Percentiles rank a stretch among this genome's conserved stretches.
phyloP scores from a whole-genome alignment of 441 rosid species.

The Francoa sonchifolia region DNA sequence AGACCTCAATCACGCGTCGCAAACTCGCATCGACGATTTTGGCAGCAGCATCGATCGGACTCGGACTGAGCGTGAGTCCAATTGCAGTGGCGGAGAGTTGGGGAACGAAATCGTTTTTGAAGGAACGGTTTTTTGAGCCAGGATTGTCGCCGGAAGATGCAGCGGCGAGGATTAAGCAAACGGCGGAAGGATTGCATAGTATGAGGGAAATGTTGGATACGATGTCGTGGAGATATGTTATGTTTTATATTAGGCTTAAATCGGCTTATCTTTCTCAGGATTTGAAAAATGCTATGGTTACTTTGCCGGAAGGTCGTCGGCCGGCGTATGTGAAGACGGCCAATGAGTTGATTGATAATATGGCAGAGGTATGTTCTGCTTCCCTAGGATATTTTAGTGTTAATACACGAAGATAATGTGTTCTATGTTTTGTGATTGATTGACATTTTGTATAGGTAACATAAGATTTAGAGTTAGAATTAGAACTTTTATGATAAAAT shows the following conservation, averaged over 20 bases:
- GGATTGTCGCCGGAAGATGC: conserved; percentile 76
- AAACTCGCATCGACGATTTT: too few species aligned
- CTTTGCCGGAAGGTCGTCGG: conserved; percentile 42
- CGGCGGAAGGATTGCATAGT: conserved; percentile 70
- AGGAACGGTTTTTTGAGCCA: conserved; percentile 59
- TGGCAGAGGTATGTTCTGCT: conserved; percentile 43
- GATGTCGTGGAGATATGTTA: conserved; percentile 89
- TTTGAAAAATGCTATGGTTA: conserved; percentile 51
- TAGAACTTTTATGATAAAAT: too few species aligned
- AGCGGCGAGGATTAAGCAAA: conserved; percentile 70
- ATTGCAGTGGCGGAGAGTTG: conserved; percentile 57
- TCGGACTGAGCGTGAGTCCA: too few species aligned
- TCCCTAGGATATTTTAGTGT: not conserved
- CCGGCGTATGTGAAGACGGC: conserved; percentile 50
- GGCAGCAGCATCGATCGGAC: too few species aligned
- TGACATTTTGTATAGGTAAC: too few species aligned
- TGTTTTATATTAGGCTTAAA: conserved; percentile 70
- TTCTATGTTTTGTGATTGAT: too few species aligned
- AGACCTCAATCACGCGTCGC: too few species aligned
- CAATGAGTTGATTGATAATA: conserved; percentile 58
- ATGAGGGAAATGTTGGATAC: conserved; percentile 76
- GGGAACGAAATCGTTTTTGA: conserved; percentile 68
- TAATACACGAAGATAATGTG: too few species aligned
- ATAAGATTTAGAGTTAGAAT: too few species aligned
- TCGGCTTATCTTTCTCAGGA: conserved; percentile 70